Percentiles rank a stretch among this genome's conserved stretches.
These are phyloP conservation scores for Agaricus blazei DNA, from an alignment of 768 basidiomycete genomes.

Conservation along the genomic window DNA sequence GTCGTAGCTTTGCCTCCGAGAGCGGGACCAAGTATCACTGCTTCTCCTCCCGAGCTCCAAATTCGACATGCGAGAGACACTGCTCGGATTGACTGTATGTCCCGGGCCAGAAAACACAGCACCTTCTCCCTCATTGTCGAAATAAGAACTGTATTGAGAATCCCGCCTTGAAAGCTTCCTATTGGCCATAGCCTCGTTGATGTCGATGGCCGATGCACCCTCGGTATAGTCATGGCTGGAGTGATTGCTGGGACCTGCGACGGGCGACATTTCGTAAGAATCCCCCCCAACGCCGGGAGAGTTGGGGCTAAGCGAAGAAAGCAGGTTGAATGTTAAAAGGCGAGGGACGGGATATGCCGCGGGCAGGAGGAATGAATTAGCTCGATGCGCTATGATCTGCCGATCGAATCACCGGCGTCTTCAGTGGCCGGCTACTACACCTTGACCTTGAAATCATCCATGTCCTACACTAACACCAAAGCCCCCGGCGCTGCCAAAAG, in stretches of 20 bases:
- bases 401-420: conserved; percentile 2
- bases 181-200: conserved; percentile 53
- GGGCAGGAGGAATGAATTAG: no score
- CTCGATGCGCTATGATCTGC: neutral
- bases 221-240: conserved; percentile 72
- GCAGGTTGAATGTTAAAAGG: conserved; percentile 14
- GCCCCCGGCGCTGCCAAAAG: conserved; percentile 21
- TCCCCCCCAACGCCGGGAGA: conserved; percentile 15
- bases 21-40: conserved; percentile 48
- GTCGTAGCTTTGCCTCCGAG: conserved; percentile 48
- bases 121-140: conserved; percentile 56
- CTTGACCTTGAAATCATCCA: conserved; percentile 9
- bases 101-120: conserved; percentile 77
- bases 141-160: conserved; percentile 57
- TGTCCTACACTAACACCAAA: conserved; percentile 38
- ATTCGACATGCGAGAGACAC: conserved; percentile 75
- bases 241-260: conserved; percentile 28
- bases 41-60: conserved; percentile 49
- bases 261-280: conserved; percentile 36
- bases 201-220: conserved; percentile 75
- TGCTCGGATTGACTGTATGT: conserved; percentile 68
- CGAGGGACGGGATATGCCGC: no score
- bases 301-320: conserved; percentile 5
- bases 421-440: conserved; percentile 5
- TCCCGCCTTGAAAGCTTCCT: conserved; percentile 53